Evolutionary conservation across 345 rosid genomes (phyloP).

Genomic region (Noccaea bulbosa): DNA sequence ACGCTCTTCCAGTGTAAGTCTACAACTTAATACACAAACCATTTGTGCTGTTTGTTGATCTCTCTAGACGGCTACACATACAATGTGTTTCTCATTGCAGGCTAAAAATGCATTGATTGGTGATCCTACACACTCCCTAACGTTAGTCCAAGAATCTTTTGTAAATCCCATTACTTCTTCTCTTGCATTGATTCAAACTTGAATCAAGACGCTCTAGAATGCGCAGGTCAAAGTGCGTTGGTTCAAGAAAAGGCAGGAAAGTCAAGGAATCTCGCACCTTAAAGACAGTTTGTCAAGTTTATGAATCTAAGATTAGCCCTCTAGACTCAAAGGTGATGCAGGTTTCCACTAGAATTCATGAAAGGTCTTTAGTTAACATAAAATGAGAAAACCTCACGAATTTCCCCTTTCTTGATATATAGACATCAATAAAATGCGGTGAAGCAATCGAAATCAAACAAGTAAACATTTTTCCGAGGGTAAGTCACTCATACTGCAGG

Average conservation of each 20-base stretch:
- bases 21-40: neutral
- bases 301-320: conserved; percentile 28
- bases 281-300: conserved; percentile 18
- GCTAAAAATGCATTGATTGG: neutral
- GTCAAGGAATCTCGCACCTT: conserved; percentile 25
- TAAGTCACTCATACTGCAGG: conserved; percentile 32
- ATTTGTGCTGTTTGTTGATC: neutral
- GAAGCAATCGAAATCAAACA: conserved; percentile 28
- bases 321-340: conserved; percentile 35
- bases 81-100: conserved; percentile 26
- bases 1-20: conserved; percentile 36
- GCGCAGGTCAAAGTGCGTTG: conserved; percentile 24
- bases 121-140: conserved; percentile 21
- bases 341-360: conserved; percentile 10
- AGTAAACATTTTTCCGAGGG: conserved; percentile 23
- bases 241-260: conserved; percentile 1
- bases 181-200: conserved; percentile 18
- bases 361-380: neutral
- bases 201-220: conserved; percentile 17
- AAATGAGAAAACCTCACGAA: neutral
- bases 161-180: neutral
- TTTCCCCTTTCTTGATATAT: neutral
- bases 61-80: conserved; percentile 3
- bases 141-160: conserved; percentile 32
- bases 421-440: conserved; percentile 22